phyloP scores from a whole-genome alignment of 208 protist species.

The Leptomonas seymouri region DNA sequence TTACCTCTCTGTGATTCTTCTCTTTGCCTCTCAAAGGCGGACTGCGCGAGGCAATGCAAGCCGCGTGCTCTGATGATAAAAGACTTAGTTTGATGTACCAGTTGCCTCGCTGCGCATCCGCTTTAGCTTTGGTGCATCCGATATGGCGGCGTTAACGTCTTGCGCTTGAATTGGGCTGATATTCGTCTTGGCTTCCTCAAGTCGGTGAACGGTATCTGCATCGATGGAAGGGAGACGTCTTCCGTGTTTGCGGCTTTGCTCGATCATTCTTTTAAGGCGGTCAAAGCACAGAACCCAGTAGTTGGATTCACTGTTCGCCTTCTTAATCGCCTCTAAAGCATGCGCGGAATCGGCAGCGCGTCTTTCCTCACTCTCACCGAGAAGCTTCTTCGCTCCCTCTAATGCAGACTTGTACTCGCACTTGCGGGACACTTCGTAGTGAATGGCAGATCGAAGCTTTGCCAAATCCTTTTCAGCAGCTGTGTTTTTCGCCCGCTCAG shows the following conservation, averaged over 20 bases:
- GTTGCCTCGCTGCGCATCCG: conserved; percentile 22
- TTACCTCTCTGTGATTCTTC: no score
- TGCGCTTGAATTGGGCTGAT: conserved; percentile 27
- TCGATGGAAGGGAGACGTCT: conserved; percentile 49
- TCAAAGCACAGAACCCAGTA: conserved; percentile 87
- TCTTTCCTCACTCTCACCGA: conserved; percentile 61
- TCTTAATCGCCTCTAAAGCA: conserved; percentile 59
- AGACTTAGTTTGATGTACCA: not conserved
- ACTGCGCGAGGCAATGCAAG: not conserved
- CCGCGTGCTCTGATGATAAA: not conserved
- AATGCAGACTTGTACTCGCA: conserved; percentile 81
- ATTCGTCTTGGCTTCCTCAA: conserved; percentile 51
- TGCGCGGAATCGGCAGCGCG: conserved; percentile 60
- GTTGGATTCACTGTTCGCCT: conserved; percentile 66
- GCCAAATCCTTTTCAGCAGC: conserved; percentile 27
- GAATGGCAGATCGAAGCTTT: conserved; percentile 56
- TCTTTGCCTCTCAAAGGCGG: no score
- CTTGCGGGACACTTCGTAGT: conserved; percentile 76
- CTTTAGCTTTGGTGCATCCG: conserved; percentile 28
- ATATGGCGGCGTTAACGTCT: conserved; percentile 18
- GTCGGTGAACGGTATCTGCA: conserved; percentile 43
- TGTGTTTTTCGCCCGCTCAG: conserved; percentile 25
- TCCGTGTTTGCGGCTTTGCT: conserved; percentile 33
- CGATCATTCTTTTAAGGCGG: conserved; percentile 69
- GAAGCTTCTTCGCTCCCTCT: conserved; percentile 58